phyloP scores from a whole-genome alignment of 345 rosid genomes.

The Populus alba region DNA sequence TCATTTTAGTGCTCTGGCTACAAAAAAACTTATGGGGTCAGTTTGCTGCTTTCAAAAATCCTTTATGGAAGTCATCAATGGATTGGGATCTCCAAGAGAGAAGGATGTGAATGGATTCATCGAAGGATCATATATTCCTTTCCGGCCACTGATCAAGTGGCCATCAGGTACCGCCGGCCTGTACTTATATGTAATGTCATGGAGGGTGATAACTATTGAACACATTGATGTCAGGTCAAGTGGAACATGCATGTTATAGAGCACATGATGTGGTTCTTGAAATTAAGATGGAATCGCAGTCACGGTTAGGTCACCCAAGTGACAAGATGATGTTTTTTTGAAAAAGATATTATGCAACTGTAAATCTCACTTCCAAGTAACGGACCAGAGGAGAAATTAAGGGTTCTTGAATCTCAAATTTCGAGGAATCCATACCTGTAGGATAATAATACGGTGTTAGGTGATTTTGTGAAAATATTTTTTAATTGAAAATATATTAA shows the following conservation, averaged over 20 bases:
- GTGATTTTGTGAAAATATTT: too few relatives aligned
- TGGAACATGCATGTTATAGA: background rate
- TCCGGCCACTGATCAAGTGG: conserved; percentile 1
- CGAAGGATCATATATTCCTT: conserved; percentile 2
- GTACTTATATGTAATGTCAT: conserved; percentile 12
- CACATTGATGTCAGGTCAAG: conserved; percentile 1
- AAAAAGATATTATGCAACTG: background rate
- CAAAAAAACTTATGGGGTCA: background rate
- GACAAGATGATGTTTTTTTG: background rate
- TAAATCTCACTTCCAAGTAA: background rate
- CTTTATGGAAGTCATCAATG: background rate
- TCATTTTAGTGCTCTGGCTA: background rate
- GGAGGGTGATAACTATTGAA: conserved; percentile 6
- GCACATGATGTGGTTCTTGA: background rate
- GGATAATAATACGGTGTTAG: background rate
- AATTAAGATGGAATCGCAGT: background rate
- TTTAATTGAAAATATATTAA: too few relatives aligned
- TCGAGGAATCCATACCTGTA: background rate
- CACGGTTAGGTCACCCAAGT: background rate
- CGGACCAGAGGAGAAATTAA: background rate
- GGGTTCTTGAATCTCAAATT: background rate
- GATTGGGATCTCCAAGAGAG: background rate
- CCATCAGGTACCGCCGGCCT: conserved; percentile 11
- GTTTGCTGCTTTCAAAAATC: background rate
- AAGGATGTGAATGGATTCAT: background rate